Evolutionary conservation across 2,329 filamentous ascomycete genomes (phyloP).

Genomic region (Calonectria pteridis): DNA sequence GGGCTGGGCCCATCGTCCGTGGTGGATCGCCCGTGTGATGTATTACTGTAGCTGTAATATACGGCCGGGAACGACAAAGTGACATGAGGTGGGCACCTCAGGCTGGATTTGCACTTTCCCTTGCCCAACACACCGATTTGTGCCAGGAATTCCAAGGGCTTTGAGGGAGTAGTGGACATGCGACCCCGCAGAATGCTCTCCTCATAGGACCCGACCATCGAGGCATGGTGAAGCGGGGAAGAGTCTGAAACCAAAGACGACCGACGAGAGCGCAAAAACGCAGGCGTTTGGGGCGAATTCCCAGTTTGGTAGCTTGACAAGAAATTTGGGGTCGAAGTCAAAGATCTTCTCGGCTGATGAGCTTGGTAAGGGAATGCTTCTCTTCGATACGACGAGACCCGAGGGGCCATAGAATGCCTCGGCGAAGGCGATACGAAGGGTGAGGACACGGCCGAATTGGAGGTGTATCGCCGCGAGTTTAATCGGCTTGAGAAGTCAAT

Average conservation of each 20-base stretch:
- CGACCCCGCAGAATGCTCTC: constrained; percentile 94
- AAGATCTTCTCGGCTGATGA: constrained; percentile 81
- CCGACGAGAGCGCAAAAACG: constrained; percentile 67
- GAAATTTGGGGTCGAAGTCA: constrained; percentile 69
- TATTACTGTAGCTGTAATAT: constrained; percentile 91
- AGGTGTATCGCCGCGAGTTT: constrained; percentile 74
- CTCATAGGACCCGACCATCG: constrained; percentile 98
- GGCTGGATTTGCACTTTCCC: constrained; percentile 86
- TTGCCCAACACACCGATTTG: constrained; percentile 94
- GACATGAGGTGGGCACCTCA: constrained; percentile 91
- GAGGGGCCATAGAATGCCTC: constrained; percentile 42
- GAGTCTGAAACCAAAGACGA: constrained; percentile 81
- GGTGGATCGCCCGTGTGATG: constrained; percentile 71
- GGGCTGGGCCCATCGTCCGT: constrained; percentile 91
- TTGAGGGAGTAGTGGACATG: constrained; percentile 97
- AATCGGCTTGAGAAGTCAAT: constrained; percentile 60
- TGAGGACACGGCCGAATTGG: constrained; percentile 71
- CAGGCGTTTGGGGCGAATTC: constrained; percentile 63
- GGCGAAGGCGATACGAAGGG: constrained; percentile 57
- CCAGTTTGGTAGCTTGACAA: constrained; percentile 44
- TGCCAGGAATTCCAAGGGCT: constrained; percentile 90
- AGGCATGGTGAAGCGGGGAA: constrained; percentile 86
- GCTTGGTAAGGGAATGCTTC: constrained; percentile 79
- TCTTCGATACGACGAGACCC: constrained; percentile 60
- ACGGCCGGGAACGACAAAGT: constrained; percentile 93